Conservation (phyloP, 192 early-diverging fungal genomes). For the Entomortierella beljakovae region DNA sequence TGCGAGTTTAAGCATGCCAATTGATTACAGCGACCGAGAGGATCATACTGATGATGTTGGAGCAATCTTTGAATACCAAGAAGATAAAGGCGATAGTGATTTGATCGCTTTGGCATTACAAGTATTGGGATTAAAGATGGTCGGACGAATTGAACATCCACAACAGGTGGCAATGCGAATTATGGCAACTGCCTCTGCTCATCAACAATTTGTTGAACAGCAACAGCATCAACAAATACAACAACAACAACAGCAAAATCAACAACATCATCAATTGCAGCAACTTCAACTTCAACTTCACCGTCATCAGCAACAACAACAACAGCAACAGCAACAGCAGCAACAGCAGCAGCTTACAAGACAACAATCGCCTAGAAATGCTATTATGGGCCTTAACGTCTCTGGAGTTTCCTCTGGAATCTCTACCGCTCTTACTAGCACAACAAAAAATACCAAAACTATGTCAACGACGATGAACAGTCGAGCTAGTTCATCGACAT, state of each 20-base stretch:
- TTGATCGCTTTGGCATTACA: constrained; percentile 83
- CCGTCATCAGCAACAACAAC: not conserved
- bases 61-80: constrained; percentile 58
- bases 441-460: not conserved
- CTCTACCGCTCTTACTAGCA: not conserved
- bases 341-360: not conserved
- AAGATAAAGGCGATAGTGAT: constrained; percentile 75
- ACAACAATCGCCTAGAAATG: not conserved
- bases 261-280: not conserved
- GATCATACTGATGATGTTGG: constrained; percentile 11
- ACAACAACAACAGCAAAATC: not conserved
- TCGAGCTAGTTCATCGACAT: not conserved
- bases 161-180: constrained; percentile 68
- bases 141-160: constrained; percentile 69
- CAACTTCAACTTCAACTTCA: not conserved
- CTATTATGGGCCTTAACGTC: not conserved
- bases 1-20: constrained; percentile 8
- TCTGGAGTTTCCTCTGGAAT: not conserved
- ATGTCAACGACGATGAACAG: not conserved
- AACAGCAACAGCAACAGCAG: constrained; percentile 13
- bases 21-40: not conserved
- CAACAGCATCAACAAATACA: constrained; percentile 5
- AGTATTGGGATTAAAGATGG: constrained; percentile 77
- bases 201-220: constrained; percentile 31
- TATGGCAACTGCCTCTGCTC: constrained; percentile 50